Base-by-base conservation (phyloP, 1,284 basidiomycete species). In the Xerocomus nothofagi region DNA sequence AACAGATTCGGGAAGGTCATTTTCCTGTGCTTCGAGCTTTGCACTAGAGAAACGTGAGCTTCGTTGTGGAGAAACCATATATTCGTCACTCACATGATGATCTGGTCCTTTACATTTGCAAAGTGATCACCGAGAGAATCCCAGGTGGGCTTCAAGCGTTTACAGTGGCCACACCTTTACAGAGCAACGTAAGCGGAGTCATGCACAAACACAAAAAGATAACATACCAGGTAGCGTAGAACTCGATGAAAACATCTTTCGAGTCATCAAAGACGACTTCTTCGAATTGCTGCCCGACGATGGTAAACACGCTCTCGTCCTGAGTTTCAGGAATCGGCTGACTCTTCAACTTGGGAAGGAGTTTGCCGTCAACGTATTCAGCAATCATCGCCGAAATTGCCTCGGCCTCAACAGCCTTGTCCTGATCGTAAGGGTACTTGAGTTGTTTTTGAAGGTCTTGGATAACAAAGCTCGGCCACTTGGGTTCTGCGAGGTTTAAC, bases 221-320 rank as follows among this genome's bases (percentile, higher is more conserved):
- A 8, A 61, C 79, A 15, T 75, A 97, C 96, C 97, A 99, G 47
- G 92, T 86, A 47, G 96, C 97, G 67, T 93, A 98, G 73, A 97
- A 95, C 74, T 99, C 97, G 62, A 98, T 79, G 61, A 99, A 94
- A 62, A 98, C 87, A 71, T 99, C 96, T 77, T 97, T 98, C 50
- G 78, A 74, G 56, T 94, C 88, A 67, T 98, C 90, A 55, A 83
- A 85, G 36, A 93, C 85, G 47, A 96, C 76, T 49, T 90, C 74
- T 6, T 98, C 91, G 62, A 98, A 99, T 61, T 90, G 84, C 71
- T 93, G 89, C 57, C 92, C 85, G 48, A 98, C 96, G 34, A 99
- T 77, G 40, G 79, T 82, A 72, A 83, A 89, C 44, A 97, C 94
- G 47, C 81, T 79, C 66, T 90, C 91, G 56, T 90, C 82, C 73